Base-by-base conservation (phyloP, 2,329 filamentous ascomycete species). In the Ophiocordyceps camponoti-rufipedis region DNA sequence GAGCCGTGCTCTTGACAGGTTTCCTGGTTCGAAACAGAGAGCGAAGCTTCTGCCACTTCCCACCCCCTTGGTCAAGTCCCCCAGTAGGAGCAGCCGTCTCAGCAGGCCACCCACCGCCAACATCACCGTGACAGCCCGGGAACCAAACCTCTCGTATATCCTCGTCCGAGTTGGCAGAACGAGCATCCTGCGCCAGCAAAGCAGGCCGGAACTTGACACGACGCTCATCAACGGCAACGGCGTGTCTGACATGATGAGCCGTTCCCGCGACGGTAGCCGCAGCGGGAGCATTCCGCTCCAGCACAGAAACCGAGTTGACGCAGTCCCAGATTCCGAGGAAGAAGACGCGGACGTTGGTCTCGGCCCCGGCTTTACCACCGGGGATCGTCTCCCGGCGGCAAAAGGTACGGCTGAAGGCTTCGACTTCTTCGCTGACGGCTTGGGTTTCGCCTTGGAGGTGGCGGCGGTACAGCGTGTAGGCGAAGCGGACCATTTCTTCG, bases 321-420 rank as follows among this genome's bases (percentile, higher is more conserved):
- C 66, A 70, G 51, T 75, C 71, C 59, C 70, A 74, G 40, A 74
- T 61, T 1, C 71, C 71, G n/a, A 74, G 65, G 54, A 74, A 74
- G 53, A 69, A 68, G 7, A 73, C 64, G 41, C 65, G 66, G 44
- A 71, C 67, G 41, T 66, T 63, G 16, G 56, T 12, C 10, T 41
- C 40, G 9, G 18, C 19, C 40, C 11, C 18, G 19, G 6, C 40
- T 12, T 28, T 28, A 10, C 40, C 11, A 9, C 35, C 35, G 8
- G 19, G 13, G 1, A 41, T 23, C 39, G 47, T 41, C 42, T 62
- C 60, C 35, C 61, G 59, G 19, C 65, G 64, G 50, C 67, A 71
- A 47, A 72, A 72, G 0, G 68, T 71, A 19, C 61, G 60, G 43
- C 65, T 66, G 46, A 72, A 72, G 1, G 66, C 66, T 0, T 56